Base-by-base conservation (phyloP, 1,139 yeast genomes). In the Kodamaea suecica region DNA sequence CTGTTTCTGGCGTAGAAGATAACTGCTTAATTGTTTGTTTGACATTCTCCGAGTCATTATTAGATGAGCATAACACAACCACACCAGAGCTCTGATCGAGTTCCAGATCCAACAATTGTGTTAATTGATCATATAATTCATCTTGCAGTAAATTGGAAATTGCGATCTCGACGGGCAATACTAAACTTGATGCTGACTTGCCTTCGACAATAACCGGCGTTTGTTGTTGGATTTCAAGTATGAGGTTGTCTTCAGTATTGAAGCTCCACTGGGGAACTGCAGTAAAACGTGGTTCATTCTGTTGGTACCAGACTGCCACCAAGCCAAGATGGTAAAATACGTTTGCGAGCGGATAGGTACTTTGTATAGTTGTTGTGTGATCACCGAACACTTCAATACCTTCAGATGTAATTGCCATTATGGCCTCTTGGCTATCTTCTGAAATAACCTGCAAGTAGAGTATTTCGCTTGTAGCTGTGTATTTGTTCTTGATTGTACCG, bases 301-400 rank as follows among this genome's bases (percentile, higher is more conserved):
- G 28, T n/a, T 25, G 11, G 49, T 59, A 63, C 69, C 70, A 69
- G 13, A 66, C 57, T n/a, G 59, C 62, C 36, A 42, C 38, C 15
- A 52, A 39, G n/a, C 34, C 30, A 21, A 10, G 29, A 25, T 30
- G 35, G 37, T 43, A 35, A 16, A 48, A 25, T 12, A 25, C 10
- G 17, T 25, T 25, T 12, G 28, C 11, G 15, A 25, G 11, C 10
- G 28, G 11, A n/a, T 12, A 9, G 15, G 28, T 6, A 13, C 15
- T 25, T 12, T 11, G 15, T 12, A 12, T 11, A 9, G 9, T 9
- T 4, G 5, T 25, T 13, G 5, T n/a, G 5, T 6, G 14, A 5
- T 11, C 15, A n/a, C 10, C 7, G 5, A 25, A 6, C 8, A 7
- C 44, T 38, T 66, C 67, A 11, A 53, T 45, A 3, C 73, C 73